phyloP scores from a whole-genome alignment of 192 early-diverging fungal species.

The Chytriomyces confervae region DNA sequence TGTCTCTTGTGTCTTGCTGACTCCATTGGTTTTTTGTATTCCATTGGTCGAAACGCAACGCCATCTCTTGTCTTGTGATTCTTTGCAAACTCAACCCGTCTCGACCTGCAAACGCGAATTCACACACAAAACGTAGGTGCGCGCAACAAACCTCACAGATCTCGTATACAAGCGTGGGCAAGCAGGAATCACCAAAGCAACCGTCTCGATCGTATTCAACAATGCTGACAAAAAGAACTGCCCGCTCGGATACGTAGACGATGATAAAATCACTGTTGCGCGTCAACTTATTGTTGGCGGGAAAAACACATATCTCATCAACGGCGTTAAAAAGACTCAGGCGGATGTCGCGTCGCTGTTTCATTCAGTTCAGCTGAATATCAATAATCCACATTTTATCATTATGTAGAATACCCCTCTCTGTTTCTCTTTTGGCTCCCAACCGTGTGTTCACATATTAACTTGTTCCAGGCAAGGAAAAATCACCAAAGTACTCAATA shows the following conservation, averaged over 20 bases:
- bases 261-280: conserved; percentile 88
- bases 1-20: neutral
- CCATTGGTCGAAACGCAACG: neutral
- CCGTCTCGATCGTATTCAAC: conserved; percentile 95
- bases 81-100: too few species aligned
- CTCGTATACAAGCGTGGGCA: conserved; percentile 98
- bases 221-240: conserved; percentile 80
- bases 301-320: conserved; percentile 96
- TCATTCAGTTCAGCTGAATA: conserved; percentile 97
- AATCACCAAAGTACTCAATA: conserved; percentile 99
- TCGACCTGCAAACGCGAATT: too few species aligned
- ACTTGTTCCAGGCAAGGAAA: conserved; percentile 69
- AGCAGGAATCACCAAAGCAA: conserved; percentile 96
- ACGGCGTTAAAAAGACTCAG: conserved; percentile 88
- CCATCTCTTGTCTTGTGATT: neutral
- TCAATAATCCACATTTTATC: conserved; percentile 99
- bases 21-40: neutral
- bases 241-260: conserved; percentile 87
- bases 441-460: neutral
- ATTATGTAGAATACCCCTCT: conserved; percentile 70
- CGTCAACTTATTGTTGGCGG: conserved; percentile 92
- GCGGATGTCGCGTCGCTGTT: conserved; percentile 90
- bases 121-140: conserved; percentile 69
- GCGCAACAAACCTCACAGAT: conserved; percentile 92
- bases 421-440: neutral